Base-by-base conservation (phyloP, 169 alveolate genomes). In the Besnoitia besnoiti region DNA sequence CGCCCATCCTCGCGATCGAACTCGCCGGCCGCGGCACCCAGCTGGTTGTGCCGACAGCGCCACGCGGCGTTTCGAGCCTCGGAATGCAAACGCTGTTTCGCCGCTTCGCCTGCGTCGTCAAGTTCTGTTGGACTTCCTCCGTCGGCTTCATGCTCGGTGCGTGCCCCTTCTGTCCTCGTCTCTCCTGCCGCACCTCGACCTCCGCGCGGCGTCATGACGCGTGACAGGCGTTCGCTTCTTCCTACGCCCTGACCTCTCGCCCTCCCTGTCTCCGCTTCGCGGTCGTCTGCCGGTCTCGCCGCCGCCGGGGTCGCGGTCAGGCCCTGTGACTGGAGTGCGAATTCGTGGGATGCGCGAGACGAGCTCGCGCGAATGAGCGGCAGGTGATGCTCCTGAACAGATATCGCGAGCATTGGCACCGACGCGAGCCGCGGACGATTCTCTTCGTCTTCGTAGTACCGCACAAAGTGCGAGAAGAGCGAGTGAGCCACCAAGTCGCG, bases 401-500 rank as follows among this genome's bases (percentile, higher is more conserved):
- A 35, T 0, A 73, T 24, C 47, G 82, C 39, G 27, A 73, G 82
- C 82, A 73, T 73, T 16, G 82, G 82, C 16, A 73, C 82, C 16
- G 82, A 73, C 24, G 40, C 19, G 5, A 73, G 39, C 14, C 82
- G 39, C 40, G 46, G 47, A 2, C 82, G 82, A 10, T 24, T 62
- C 82, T 37, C 16, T 19, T 73, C 44, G 46, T 73, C 82, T 10
- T n/a, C 39, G 82, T 7, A 73, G 82, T 73, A 73, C 50, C 40
- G 87, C 55, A 77, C 49, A 27, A 77, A 27, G 87, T 40, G 35
- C n/a, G 87, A 21, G 21, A 77, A 77, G 61, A 77, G 33, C 10
- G 87, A 77, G 30, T 12, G 3, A 2, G 59, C 35, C 40, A 77
- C 87, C 37, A 37, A 24, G 47, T 77, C 87, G 3, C 37, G 10